phyloP scores from a whole-genome alignment of 805 yeast species.

The Jamesozyma jinghongensis region DNA sequence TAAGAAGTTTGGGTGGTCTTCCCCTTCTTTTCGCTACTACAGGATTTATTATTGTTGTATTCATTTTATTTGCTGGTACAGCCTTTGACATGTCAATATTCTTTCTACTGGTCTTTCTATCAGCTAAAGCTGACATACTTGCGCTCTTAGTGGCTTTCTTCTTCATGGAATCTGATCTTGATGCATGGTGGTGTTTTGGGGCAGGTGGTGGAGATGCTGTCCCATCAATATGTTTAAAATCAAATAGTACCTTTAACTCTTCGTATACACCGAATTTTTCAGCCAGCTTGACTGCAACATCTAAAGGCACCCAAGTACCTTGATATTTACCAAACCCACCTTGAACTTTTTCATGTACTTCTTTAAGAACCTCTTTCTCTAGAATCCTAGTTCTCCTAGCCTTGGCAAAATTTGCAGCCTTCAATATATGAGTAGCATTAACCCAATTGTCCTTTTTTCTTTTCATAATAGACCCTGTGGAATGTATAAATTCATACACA shows the following conservation, averaged over 20 bases:
- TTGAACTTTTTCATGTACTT: slow-evolving; percentile 85
- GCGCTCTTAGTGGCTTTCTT: slow-evolving; percentile 24
- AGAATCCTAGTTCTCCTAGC: slow-evolving; percentile 87
- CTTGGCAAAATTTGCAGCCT: slow-evolving; percentile 89
- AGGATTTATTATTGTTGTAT: slow-evolving; percentile 8
- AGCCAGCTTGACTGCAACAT: slow-evolving; percentile 61
- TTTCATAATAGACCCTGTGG: slow-evolving; percentile 69
- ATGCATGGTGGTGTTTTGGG: slow-evolving; percentile 59
- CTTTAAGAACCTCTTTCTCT: slow-evolving; percentile 84
- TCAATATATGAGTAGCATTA: slow-evolving; percentile 89
- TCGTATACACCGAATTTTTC: slow-evolving; percentile 54
- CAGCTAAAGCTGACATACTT: slow-evolving; percentile 12
- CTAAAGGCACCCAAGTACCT: slow-evolving; percentile 92
- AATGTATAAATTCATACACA: slow-evolving; percentile 64
- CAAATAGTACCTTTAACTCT: slow-evolving; percentile 57
- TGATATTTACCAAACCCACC: slow-evolving; percentile 97
- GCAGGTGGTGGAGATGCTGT: slow-evolving; percentile 48
- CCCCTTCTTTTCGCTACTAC: slow-evolving; percentile 27
- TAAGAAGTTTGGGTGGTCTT: slow-evolving; percentile 20
- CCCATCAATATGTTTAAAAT: slow-evolving; percentile 45
- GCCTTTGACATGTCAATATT: background rate
- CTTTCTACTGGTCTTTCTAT: slow-evolving; percentile 26
- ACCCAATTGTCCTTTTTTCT: slow-evolving; percentile 72
- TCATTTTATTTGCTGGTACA: background rate
- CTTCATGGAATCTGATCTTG: slow-evolving; percentile 34